A percentile compares a stretch with the other conserved stretches of the same genome.
phyloP scores from a whole-genome alignment of 371 early-diverging fungal species.

The Conidiobolus incongruus region DNA sequence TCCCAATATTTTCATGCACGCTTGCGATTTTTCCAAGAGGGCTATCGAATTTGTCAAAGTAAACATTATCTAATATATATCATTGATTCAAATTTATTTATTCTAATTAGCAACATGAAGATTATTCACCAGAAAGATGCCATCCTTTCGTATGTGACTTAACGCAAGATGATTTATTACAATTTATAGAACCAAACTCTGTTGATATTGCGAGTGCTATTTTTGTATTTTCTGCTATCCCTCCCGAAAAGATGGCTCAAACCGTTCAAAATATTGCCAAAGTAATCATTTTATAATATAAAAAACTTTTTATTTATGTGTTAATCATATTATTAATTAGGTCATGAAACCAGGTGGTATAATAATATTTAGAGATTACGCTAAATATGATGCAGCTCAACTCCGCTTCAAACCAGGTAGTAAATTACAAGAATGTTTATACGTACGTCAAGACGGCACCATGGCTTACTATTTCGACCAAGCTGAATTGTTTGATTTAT shows the following conservation, averaged over 20 bases:
- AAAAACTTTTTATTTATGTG: neutral
- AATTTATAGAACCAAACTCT: constrained; percentile 29
- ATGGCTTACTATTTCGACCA: constrained; percentile 20
- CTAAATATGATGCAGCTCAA: constrained; percentile 70
- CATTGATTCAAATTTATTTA: neutral
- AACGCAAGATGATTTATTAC: constrained; percentile 36
- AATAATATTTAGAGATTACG: constrained; percentile 76
- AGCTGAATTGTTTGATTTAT: too few relatives aligned
- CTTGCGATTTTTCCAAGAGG: constrained; percentile 64
- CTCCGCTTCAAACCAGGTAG: constrained; percentile 59
- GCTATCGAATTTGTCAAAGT: constrained; percentile 60
- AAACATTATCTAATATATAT: neutral
- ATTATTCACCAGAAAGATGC: constrained; percentile 35
- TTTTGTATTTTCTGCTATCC: constrained; percentile 69
- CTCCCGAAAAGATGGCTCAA: constrained; percentile 49
- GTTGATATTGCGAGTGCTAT: constrained; percentile 57
- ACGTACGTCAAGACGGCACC: constrained; percentile 78
- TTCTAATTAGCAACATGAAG: constrained; percentile 16
- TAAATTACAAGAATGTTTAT: constrained; percentile 53
- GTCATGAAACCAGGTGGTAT: constrained; percentile 40
- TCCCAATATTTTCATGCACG: constrained; percentile 39
- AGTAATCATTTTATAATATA: too few relatives aligned
- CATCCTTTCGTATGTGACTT: constrained; percentile 68
- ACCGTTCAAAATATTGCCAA: constrained; percentile 39
- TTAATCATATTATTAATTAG: neutral